These are phyloP conservation scores for Gossypium rotundifolium DNA, from an alignment of 345 rosid species.

Conservation along the genomic window DNA sequence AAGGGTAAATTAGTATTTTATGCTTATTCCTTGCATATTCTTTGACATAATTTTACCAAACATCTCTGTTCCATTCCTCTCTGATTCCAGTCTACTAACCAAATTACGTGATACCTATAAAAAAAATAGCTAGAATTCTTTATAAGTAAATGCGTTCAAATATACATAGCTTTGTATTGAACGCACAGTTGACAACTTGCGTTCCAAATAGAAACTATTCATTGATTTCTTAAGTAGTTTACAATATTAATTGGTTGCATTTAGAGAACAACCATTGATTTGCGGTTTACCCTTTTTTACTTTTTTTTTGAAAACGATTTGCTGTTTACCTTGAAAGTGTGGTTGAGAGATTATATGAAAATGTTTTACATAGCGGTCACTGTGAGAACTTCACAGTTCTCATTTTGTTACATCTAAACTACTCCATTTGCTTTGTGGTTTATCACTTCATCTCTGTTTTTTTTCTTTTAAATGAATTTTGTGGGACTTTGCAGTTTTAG, in stretches of 20 bases:
- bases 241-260: not conserved
- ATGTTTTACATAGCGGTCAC: not conserved
- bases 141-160: not conserved
- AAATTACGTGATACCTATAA: not conserved
- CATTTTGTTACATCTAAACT: not conserved
- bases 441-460: too few species aligned
- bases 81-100: not conserved
- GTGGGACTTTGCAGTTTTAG: not conserved
- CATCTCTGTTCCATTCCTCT: not conserved
- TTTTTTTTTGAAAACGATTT: not conserved
- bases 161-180: not conserved
- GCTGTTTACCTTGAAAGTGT: not conserved
- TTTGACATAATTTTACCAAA: not conserved
- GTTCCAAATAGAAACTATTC: not conserved
- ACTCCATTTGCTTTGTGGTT: not conserved
- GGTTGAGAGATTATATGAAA: not conserved
- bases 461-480: not conserved
- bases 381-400: not conserved
- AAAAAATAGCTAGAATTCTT: not conserved
- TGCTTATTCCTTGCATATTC: not conserved
- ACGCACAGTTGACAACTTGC: not conserved
- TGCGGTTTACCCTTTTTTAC: not conserved
- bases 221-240: not conserved
- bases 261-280: not conserved
- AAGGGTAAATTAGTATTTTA: not conserved